Conservation (phyloP, 129 eudicot genomes). For the Rutidosis leptorrhynchoides region DNA sequence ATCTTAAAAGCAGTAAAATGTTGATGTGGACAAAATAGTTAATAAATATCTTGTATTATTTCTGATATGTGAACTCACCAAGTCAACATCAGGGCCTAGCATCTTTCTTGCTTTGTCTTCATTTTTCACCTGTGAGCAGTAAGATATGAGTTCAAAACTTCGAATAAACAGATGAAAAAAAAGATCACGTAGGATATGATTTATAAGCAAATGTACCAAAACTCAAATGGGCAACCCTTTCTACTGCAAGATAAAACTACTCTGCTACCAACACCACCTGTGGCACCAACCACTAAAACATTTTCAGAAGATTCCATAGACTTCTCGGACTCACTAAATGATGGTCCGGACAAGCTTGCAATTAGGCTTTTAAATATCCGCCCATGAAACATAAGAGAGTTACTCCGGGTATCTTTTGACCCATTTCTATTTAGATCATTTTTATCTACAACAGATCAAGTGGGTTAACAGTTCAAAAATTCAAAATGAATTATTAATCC, state of each 20-base stretch:
- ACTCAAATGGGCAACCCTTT: constrained; percentile 72
- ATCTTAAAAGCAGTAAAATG: no score
- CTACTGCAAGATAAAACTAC: constrained; percentile 59
- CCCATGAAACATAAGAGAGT: constrained; percentile 2
- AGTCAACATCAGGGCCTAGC: no score
- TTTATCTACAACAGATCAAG: no score
- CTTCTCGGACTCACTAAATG: constrained; percentile 53
- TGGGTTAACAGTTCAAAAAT: not conserved
- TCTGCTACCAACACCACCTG: constrained; percentile 98
- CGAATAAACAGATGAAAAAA: constrained; percentile 14
- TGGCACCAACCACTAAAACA: constrained; percentile 83
- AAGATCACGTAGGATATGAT: not conserved
- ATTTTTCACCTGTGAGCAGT: constrained; percentile 69
- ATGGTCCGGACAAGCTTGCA: constrained; percentile 59
- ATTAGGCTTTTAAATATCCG: constrained; percentile 76
- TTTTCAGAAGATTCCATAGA: constrained; percentile 61
- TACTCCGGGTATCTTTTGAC: not conserved
- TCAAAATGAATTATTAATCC: not conserved
- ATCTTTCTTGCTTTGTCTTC: constrained; percentile 87
- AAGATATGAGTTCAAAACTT: constrained; percentile 5
- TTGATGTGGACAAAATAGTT: not conserved
- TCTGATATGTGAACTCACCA: constrained; percentile 83
- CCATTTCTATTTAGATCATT: no score
- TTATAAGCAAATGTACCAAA: constrained; percentile 44
- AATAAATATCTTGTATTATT: no score